Evolutionary conservation across 2,329 filamentous ascomycete species (phyloP).

Genomic region (Penicillium sp.): DNA sequence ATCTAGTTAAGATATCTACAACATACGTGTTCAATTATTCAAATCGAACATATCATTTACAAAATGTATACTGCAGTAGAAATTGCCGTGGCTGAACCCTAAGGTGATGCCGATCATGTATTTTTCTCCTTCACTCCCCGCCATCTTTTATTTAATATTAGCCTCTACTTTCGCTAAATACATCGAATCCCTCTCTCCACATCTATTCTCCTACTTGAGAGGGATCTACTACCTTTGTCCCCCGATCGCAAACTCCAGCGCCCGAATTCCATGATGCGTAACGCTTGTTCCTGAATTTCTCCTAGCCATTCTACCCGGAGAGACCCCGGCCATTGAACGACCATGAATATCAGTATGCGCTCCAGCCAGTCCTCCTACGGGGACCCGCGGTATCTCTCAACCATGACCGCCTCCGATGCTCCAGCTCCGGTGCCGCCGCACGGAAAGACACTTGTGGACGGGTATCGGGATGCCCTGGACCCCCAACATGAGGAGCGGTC

Average conservation of each 20-base stretch:
- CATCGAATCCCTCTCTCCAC: neutral
- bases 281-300: slow-evolving; percentile 17
- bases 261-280: slow-evolving; percentile 15
- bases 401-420: slow-evolving; percentile 32
- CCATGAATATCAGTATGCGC: slow-evolving; percentile 39
- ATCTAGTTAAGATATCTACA: neutral
- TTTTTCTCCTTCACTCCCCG: slow-evolving; percentile 19
- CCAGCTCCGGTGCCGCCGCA: slow-evolving; percentile 29
- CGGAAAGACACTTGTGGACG: slow-evolving; percentile 55
- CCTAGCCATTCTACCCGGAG: slow-evolving; percentile 7
- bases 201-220: neutral
- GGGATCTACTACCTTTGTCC: neutral
- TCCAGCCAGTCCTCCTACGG: slow-evolving; percentile 44
- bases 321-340: slow-evolving; percentile 10
- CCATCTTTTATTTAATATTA: slow-evolving; percentile 17
- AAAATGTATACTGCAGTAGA: neutral
- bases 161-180: neutral
- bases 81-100: slow-evolving; percentile 17
- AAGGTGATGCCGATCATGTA: slow-evolving; percentile 4
- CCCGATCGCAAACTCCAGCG: neutral
- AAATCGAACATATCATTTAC: neutral
- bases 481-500: slow-evolving; percentile 55
- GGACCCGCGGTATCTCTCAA: slow-evolving; percentile 40
- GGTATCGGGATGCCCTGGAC: slow-evolving; percentile 58
- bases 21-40: neutral